Conservation (phyloP, 352 stramenopile species). For the Phytophthora multivora region DNA sequence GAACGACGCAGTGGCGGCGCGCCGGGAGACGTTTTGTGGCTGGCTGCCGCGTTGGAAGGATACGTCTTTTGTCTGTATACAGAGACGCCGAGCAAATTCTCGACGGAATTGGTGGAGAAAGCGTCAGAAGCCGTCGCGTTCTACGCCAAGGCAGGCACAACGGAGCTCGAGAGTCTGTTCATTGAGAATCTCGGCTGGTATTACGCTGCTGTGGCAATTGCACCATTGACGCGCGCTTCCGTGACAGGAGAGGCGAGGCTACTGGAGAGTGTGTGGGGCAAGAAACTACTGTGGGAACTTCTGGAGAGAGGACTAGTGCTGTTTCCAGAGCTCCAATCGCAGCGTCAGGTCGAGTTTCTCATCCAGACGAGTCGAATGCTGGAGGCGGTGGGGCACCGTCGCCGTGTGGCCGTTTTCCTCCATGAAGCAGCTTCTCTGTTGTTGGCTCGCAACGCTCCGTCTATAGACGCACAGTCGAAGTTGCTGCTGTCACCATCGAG, state of each 20-base stretch:
- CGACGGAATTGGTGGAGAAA: conserved; percentile 80
- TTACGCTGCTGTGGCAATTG: conserved; percentile 54
- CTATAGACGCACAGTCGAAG: conserved; percentile 18
- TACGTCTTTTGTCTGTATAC: conserved; percentile 67
- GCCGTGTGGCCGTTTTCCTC: conserved; percentile 72
- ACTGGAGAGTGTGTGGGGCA: conserved; percentile 68
- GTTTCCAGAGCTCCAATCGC: conserved; percentile 50
- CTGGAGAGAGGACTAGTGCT: conserved; percentile 62
- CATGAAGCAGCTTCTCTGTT: conserved; percentile 70
- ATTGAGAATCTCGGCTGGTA: conserved; percentile 79
- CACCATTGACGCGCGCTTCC: conserved; percentile 15
- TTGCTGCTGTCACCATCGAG: conserved; percentile 34
- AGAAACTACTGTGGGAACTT: conserved; percentile 71
- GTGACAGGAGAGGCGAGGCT: conserved; percentile 42
- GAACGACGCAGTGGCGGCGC: conserved; percentile 61
- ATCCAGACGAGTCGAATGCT: conserved; percentile 70
- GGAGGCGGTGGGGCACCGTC: conserved; percentile 60
- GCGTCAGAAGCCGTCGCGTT: conserved; percentile 68
- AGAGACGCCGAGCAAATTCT: conserved; percentile 58
- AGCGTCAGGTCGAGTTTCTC: conserved; percentile 72
- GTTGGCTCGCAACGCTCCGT: conserved; percentile 33
- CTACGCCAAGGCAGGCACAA: conserved; percentile 69
- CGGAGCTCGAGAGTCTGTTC: conserved; percentile 72
- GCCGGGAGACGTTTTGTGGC: conserved; percentile 70
- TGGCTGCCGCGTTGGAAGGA: conserved; percentile 79